Evolutionary conservation across 306 rosid species (phyloP), one percentile per base, ranked within the genome.

Genomic region (Prunus padus): DNA sequence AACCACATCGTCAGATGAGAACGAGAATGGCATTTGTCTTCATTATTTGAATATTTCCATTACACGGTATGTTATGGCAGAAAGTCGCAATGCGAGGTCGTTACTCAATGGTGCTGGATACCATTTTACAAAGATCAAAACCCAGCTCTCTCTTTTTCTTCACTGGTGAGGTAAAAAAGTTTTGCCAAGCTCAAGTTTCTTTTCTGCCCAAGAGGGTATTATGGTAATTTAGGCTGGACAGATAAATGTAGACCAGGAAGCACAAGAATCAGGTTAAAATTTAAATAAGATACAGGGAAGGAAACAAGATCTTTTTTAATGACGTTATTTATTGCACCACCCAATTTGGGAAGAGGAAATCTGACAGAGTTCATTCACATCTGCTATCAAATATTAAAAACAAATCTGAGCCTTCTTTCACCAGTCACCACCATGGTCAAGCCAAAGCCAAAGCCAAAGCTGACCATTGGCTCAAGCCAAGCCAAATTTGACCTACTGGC

Each of bases 351-450:
- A 47, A 57, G 72, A 50, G 78, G 31, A 75, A 79, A 42, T 81
- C 86, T 84, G 82, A 83, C 84, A 76, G n/a, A 10, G 12, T 74
- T 84, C 89, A 64, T 63, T 74, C 83, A 51, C 47, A 55, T 85
- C 70, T 69, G 75, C 37, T 79, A 75, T 37, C 42, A 25, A 57
- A 78, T 62, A 71, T 75, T 70, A 25, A 61, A 61, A 61, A 40
- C 74, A 86, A 80, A 84, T 78, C 81, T 69, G 71, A 61, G 54
- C 64, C 71, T 67, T 52, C 56, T 71, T 51, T 62, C 80, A 71
- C 80, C 73, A 74, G 11, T 56, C 82, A 15, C 44, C 22, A 26
- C 68, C 47, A 3, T 20, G 6, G 25, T 10, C 15, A 33, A 30
- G 44, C 15, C 68, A 55, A 55, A 16, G n/a, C 56, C 61, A n/a